These are phyloP conservation scores for Lentinula novae-zelandiae DNA, from an alignment of 1,284 basidiomycete genomes.

Conservation along the genomic window DNA sequence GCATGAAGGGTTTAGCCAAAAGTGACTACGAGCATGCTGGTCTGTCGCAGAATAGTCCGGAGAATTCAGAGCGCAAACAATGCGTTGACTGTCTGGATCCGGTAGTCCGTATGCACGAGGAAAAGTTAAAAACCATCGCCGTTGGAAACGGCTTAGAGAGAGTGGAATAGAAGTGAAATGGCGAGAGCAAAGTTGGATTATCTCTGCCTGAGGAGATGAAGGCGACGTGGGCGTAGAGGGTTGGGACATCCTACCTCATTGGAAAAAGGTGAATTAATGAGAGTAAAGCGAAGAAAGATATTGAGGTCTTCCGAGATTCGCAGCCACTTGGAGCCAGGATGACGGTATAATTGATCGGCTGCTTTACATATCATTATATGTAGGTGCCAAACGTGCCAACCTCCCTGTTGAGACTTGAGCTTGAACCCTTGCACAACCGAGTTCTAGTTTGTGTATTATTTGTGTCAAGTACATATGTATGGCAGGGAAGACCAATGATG, in stretches of 20 bases:
- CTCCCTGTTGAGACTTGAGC: no score
- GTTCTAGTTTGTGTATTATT: no score
- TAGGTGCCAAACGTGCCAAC: no score
- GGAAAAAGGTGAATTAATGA: background rate
- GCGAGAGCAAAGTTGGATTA: constrained; percentile 8
- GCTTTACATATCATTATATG: background rate
- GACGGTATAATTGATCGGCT: background rate
- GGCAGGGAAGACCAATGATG: no score
- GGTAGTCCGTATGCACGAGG: background rate
- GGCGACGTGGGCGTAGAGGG: background rate
- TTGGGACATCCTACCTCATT: constrained; percentile 7
- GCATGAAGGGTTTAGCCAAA: constrained; percentile 9
- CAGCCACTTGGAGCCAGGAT: background rate
- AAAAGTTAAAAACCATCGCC: constrained; percentile 7
- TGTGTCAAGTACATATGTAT: no score
- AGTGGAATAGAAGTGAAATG: constrained; percentile 5
- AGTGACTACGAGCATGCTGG: background rate
- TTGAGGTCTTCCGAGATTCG: background rate
- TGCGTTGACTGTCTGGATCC: constrained; percentile 6
- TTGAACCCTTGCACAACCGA: no score
- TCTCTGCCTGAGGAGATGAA: constrained; percentile 2
- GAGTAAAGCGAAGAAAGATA: background rate
- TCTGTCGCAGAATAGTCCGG: background rate
- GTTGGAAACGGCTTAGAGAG: constrained; percentile 4
- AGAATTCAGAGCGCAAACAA: constrained; percentile 1